Percentiles rank a stretch among this genome's conserved stretches.
These are phyloP conservation scores for Chaetomiaceae sp. DNA, from an alignment of 2,329 filamentous ascomycete genomes.

Conservation along the genomic window DNA sequence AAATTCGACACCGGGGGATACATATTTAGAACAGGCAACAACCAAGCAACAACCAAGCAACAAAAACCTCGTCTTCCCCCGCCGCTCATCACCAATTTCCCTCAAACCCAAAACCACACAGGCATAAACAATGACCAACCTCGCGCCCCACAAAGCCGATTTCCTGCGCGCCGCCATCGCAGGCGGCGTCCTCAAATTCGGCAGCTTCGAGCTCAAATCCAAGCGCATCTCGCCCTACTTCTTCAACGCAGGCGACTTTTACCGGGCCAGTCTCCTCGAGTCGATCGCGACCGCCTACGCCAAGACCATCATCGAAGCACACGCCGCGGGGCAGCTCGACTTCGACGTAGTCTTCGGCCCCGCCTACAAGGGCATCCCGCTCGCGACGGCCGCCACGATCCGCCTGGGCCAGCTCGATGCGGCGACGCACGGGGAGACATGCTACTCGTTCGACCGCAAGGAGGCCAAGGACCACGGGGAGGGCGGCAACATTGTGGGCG, in stretches of 20 bases:
- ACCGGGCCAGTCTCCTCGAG: constrained; percentile 70
- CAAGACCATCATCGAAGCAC: constrained; percentile 51
- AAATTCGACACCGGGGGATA: neutral
- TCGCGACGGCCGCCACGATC: constrained; percentile 72
- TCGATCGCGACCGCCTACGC: constrained; percentile 82
- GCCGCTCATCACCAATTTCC: neutral
- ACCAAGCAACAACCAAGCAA: neutral
- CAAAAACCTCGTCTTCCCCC: neutral
- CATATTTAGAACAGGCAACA: neutral
- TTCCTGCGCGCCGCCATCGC: constrained; percentile 67
- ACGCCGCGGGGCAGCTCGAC: constrained; percentile 42
- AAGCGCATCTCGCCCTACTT: constrained; percentile 92
- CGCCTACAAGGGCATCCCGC: constrained; percentile 94
- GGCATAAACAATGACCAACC: constrained; percentile 41
- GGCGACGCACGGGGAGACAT: constrained; percentile 61
- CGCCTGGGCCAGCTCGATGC: constrained; percentile 69
- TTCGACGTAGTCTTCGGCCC: constrained; percentile 91
- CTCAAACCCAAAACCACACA: too few species aligned
- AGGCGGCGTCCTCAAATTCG: constrained; percentile 72
- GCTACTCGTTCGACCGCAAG: constrained; percentile 92
- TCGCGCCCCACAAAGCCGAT: constrained; percentile 63
- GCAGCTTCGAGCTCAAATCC: constrained; percentile 86
- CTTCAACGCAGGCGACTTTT: constrained; percentile 93
- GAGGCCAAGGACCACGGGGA: constrained; percentile 96
- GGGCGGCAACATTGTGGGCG: constrained; percentile 87